Conservation (phyloP, 2,329 filamentous ascomycete genomes). For the Stagonosporopsis chrysanthemi region DNA sequence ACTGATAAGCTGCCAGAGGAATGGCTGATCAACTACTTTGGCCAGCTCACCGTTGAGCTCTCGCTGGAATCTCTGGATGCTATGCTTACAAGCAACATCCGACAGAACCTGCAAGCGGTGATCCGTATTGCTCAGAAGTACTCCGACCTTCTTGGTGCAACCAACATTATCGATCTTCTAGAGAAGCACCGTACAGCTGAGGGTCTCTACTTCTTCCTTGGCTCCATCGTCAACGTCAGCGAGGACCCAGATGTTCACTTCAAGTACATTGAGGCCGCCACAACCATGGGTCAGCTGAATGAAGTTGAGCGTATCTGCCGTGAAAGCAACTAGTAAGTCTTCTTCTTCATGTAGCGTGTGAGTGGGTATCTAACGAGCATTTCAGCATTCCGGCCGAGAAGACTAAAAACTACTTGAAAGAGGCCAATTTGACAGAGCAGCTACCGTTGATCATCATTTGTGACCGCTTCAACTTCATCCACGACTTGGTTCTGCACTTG, state of each 20-base stretch:
- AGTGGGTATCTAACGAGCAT: no score
- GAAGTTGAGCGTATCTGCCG: slow-evolving; percentile 98
- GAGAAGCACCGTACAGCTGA: slow-evolving; percentile 98
- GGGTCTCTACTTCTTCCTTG: slow-evolving; percentile 97
- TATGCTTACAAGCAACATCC: slow-evolving; percentile 96
- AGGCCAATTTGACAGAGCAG: slow-evolving; percentile 89
- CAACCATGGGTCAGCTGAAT: slow-evolving; percentile 88
- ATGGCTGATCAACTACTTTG: slow-evolving; percentile 92
- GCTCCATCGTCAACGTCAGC: slow-evolving; percentile 95
- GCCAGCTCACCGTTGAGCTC: slow-evolving; percentile 92
- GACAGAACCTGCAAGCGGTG: slow-evolving; percentile 93
- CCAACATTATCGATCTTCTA: slow-evolving; percentile 86
- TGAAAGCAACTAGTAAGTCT: slow-evolving; percentile 68
- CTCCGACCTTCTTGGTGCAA: slow-evolving; percentile 90
- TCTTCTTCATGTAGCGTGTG: no score
- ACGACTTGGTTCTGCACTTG: slow-evolving; percentile 93
- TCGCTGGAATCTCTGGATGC: slow-evolving; percentile 92
- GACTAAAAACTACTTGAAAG: slow-evolving; percentile 99
- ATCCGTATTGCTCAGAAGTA: slow-evolving; percentile 98
- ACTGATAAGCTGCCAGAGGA: slow-evolving; percentile 88
- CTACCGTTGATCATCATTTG: slow-evolving; percentile 97
- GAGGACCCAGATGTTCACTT: slow-evolving; percentile 96
- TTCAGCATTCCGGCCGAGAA: slow-evolving; percentile 67
- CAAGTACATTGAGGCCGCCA: slow-evolving; percentile 99
- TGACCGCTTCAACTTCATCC: slow-evolving; percentile 98